A percentile compares a stretch with the other conserved stretches of the same genome.
Evolutionary conservation across 202 grass and related monocot species (phyloP).

Genomic region (Alloteropsis angusta): DNA sequence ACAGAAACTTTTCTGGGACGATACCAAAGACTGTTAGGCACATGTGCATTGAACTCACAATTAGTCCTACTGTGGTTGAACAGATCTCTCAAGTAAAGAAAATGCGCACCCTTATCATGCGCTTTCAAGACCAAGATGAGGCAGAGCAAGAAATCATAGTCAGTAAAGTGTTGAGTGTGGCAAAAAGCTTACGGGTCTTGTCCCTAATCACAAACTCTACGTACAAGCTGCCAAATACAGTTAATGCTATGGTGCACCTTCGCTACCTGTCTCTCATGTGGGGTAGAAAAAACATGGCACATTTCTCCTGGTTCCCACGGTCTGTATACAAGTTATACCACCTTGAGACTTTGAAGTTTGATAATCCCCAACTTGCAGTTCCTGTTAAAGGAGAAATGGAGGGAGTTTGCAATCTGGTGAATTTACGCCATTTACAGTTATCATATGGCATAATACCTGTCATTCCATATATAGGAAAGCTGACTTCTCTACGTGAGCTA

Average conservation of each 20-base stretch:
- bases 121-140: conserved; percentile 27
- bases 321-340: neutral
- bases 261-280: conserved; percentile 8
- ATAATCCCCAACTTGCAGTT: neutral
- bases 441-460: neutral
- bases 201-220: conserved; percentile 18
- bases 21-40: neutral
- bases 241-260: conserved; percentile 26
- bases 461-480: neutral
- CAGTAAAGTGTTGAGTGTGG: neutral
- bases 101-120: conserved; percentile 33
- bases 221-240: conserved; percentile 3
- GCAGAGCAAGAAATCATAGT: conserved; percentile 13
- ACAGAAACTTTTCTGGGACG: neutral
- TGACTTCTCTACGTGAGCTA: neutral
- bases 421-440: neutral
- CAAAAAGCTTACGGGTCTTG: conserved; percentile 12
- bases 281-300: neutral
- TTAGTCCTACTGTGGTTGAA: neutral
- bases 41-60: neutral
- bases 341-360: neutral
- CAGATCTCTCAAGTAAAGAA: conserved; percentile 15
- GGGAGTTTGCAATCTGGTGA: neutral
- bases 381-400: neutral
- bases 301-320: neutral